Conservation (phyloP, 1,284 basidiomycete species). For the Pseudozyma thailandica region DNA sequence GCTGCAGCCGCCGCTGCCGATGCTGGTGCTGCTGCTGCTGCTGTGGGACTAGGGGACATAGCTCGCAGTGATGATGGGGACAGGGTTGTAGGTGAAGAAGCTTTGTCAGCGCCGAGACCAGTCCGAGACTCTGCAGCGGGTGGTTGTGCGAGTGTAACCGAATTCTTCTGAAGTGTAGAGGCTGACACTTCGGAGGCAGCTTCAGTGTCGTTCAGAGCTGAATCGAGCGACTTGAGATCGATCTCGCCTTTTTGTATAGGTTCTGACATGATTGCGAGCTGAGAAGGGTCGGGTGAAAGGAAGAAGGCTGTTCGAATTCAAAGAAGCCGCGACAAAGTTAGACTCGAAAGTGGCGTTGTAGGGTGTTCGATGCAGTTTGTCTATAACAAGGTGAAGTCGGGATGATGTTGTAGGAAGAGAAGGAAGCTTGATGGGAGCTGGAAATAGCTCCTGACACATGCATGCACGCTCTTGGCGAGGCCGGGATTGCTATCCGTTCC, state of each 20-base stretch:
- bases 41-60: conserved; percentile 24
- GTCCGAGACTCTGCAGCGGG: conserved; percentile 22
- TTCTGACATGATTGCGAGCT: conserved; percentile 33
- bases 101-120: conserved; percentile 18
- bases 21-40: conserved; percentile 3
- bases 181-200: conserved; percentile 32
- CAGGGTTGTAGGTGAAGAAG: conserved; percentile 40
- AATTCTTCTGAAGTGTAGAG: conserved; percentile 27
- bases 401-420: not conserved
- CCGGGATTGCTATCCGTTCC: not conserved
- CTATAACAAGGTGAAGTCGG: not conserved
- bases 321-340: not conserved
- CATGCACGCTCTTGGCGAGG: not conserved
- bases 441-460: not conserved
- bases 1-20: too few species aligned
- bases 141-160: conserved; percentile 38
- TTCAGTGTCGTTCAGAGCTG: conserved; percentile 37
- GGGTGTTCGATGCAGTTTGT: too few species aligned
- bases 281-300: not conserved
- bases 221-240: conserved; percentile 42
- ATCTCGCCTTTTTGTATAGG: conserved; percentile 45
- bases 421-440: not conserved
- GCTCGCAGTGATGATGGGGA: conserved; percentile 47
- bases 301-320: not conserved
- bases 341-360: not conserved